A percentile compares a stretch with the other conserved stretches of the same genome.
Conservation (phyloP, 2,329 filamentous ascomycete species). For the Falciphora oryzae region DNA sequence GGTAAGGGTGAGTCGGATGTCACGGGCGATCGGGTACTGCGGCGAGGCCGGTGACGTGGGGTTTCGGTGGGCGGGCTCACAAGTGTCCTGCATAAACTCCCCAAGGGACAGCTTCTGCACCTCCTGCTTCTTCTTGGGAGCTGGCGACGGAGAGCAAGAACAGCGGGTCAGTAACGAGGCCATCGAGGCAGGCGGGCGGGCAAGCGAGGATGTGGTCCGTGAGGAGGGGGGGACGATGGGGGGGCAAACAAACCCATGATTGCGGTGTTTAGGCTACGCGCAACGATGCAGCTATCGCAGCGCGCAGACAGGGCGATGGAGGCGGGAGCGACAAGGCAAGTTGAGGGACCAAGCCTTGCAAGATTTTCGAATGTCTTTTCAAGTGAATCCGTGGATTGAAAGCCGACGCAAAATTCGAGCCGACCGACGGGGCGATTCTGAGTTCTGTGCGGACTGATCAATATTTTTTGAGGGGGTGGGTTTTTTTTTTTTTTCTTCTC, state of each 20-base stretch:
- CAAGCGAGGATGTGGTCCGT: neutral
- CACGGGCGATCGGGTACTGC: neutral
- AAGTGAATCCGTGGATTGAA: neutral
- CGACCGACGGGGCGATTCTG: constrained; percentile 12
- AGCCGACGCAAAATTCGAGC: neutral
- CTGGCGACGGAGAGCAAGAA: constrained; percentile 38
- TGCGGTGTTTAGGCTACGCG: constrained; percentile 24
- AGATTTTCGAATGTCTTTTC: neutral
- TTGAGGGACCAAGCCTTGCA: neutral
- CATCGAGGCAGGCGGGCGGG: constrained; percentile 7
- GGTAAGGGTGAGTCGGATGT: neutral
- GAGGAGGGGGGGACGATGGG: neutral
- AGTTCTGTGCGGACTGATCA: constrained; percentile 9
- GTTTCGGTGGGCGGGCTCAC: constrained; percentile 48
- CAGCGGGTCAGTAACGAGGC: constrained; percentile 24
- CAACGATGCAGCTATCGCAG: constrained; percentile 22
- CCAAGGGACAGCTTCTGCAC: constrained; percentile 95
- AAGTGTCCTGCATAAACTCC: constrained; percentile 88
- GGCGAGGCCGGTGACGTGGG: neutral
- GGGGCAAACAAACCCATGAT: constrained; percentile 25
- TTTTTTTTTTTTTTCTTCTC: constrained; percentile 25
- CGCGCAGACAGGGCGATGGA: constrained; percentile 20
- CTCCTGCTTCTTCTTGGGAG: constrained; percentile 90
- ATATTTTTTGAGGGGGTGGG: constrained; percentile 17
- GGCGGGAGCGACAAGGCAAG: neutral